A percentile compares a stretch with the other conserved stretches of the same genome.
Conservation (phyloP, 257 asterid genomes). For the Solanum peruvianum region DNA sequence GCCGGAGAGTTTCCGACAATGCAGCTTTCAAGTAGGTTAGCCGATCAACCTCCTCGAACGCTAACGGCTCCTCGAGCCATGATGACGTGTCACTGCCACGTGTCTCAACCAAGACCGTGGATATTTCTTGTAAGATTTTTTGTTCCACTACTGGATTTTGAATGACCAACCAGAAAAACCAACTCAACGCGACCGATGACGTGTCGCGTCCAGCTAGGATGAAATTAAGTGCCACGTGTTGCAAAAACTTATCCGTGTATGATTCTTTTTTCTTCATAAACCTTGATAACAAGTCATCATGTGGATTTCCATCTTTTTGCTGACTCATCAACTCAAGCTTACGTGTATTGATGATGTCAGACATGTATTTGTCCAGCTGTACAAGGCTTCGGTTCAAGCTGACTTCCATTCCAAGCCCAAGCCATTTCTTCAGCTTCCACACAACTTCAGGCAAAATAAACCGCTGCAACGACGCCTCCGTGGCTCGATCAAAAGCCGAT, state of each 20-base stretch:
- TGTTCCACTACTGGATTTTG: conserved; percentile 57
- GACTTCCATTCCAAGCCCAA: conserved; percentile 81
- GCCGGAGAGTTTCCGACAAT: conserved; percentile 63
- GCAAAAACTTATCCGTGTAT: conserved; percentile 55
- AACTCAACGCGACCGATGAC: conserved; percentile 80
- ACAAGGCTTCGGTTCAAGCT: conserved; percentile 65
- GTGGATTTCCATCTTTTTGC: conserved; percentile 43
- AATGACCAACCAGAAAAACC: conserved; percentile 84
- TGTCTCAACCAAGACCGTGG: conserved; percentile 47
- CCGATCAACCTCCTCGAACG: conserved; percentile 63
- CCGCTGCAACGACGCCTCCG: conserved; percentile 80
- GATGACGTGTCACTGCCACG: conserved; percentile 38
- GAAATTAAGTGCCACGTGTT: conserved; percentile 85
- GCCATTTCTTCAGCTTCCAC: conserved; percentile 90
- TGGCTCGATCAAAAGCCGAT: conserved; percentile 79
- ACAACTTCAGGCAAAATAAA: conserved; percentile 63
- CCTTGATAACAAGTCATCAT: conserved; percentile 71
- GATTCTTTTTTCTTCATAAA: conserved; percentile 87
- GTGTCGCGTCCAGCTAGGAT: conserved; percentile 97
- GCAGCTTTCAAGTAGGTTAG: conserved; percentile 69
- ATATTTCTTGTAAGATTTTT: conserved; percentile 46
- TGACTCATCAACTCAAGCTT: conserved; percentile 52
- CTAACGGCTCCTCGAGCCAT: conserved; percentile 55
- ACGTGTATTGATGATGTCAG: conserved; percentile 48
- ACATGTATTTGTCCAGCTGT: conserved; percentile 57